A percentile compares a stretch with the other conserved stretches of the same genome.
Conservation (phyloP, 2,329 filamentous ascomycete species). For the Colletotrichum sojae region DNA sequence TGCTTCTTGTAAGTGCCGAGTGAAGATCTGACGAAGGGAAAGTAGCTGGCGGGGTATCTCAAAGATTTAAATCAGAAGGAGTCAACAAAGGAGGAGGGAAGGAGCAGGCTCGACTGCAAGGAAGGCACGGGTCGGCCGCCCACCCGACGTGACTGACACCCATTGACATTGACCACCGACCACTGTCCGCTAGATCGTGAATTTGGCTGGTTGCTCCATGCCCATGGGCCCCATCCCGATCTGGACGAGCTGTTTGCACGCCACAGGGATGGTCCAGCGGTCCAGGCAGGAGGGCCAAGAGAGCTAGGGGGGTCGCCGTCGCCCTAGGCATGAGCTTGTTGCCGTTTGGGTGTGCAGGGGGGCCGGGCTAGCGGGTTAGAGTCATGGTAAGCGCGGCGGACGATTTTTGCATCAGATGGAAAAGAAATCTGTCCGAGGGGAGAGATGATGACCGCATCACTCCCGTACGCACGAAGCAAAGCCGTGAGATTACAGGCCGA, state of each 20-base stretch:
- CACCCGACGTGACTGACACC: no score
- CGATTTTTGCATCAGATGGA: background rate
- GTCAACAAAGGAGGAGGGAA: no score
- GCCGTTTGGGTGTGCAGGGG: constrained; percentile 15
- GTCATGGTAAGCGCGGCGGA: constrained; percentile 2
- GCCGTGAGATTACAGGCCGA: no score
- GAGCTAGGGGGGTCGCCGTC: constrained; percentile 3
- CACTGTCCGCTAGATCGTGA: constrained; percentile 8
- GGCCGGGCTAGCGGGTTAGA: background rate
- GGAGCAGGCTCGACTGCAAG: no score
- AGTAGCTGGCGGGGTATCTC: no score
- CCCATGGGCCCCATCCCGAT: constrained; percentile 15
- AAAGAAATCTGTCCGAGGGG: constrained; percentile 22
- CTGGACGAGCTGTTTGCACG: constrained; percentile 12
- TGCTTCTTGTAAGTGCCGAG: background rate
- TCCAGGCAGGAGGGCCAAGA: background rate
- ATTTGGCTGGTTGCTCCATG: background rate
- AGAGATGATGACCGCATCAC: background rate
- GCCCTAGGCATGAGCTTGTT: constrained; percentile 25
- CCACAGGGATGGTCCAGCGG: constrained; percentile 27
- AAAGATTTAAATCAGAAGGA: no score
- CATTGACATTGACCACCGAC: no score
- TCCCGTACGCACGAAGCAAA: no score
- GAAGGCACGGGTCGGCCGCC: no score
- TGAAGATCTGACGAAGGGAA: no score